Conservation (phyloP, 768 basidiomycete genomes). For the Pisolithus sp. region DNA sequence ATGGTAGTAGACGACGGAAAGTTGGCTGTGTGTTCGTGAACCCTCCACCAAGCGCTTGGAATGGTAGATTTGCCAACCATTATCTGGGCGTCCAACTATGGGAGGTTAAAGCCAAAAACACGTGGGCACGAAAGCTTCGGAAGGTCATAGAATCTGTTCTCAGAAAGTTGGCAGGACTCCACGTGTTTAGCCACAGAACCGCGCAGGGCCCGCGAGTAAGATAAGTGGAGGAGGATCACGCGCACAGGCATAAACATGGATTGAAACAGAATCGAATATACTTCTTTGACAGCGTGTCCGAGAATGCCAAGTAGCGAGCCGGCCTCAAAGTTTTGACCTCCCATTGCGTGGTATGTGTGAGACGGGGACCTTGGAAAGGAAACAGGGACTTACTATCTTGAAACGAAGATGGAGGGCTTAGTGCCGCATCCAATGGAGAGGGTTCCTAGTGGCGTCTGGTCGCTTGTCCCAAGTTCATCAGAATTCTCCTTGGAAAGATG, state of each 20-base stretch:
- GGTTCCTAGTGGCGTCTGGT: too few species aligned
- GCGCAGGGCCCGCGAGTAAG: background rate
- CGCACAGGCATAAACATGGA: too few species aligned
- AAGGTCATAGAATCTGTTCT: background rate
- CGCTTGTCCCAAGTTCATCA: too few species aligned
- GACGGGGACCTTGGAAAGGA: background rate
- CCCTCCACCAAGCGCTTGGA: background rate
- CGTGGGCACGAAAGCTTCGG: background rate
- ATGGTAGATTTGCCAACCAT: background rate
- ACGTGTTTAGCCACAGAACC: background rate
- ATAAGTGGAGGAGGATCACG: constrained; percentile 1
- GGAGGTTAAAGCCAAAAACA: constrained; percentile 1
- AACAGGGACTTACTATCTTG: background rate
- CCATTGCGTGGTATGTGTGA: background rate
- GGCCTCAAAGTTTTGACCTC: background rate
- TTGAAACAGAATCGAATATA: too few species aligned
- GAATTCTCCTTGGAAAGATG: too few species aligned
- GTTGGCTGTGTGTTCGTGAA: background rate
- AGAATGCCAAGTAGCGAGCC: background rate
- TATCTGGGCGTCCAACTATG: background rate
- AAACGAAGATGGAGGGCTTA: background rate
- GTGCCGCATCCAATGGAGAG: too few species aligned
- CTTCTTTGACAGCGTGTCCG: constrained; percentile 2
- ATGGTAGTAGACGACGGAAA: background rate
- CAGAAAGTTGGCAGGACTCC: background rate